Conservation (phyloP, 1,284 basidiomycete genomes). For the Malassezia restricta region DNA sequence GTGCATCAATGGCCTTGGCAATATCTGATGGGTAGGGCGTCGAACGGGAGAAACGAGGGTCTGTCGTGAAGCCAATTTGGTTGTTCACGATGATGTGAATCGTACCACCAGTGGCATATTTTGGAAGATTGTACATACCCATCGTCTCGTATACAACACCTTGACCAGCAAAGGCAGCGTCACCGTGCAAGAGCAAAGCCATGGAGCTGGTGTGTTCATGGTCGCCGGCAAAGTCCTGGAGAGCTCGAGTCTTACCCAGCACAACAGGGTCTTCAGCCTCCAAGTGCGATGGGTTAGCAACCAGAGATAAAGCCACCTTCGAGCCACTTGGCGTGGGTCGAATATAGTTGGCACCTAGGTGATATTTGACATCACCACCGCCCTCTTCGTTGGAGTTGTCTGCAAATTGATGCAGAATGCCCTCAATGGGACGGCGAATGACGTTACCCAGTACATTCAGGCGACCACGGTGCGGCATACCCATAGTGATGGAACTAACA, state of each 20-base stretch:
- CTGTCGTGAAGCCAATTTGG: constrained; percentile 99
- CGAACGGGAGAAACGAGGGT: constrained; percentile 90
- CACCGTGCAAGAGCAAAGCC: constrained; percentile 90
- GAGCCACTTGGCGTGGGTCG: constrained; percentile 95
- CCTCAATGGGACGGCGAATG: constrained; percentile 94
- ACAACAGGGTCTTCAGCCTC: constrained; percentile 97
- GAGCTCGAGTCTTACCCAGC: constrained; percentile 87
- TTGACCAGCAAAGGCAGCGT: constrained; percentile 96
- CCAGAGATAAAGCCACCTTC: constrained; percentile 91
- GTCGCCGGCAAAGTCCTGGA: constrained; percentile 89
- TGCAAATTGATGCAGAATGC: constrained; percentile 93
- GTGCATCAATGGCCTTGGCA: constrained; percentile 94
- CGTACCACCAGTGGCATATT: constrained; percentile 93
- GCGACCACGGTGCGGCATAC: constrained; percentile 98
- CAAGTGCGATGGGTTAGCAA: constrained; percentile 95
- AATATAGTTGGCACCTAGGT: constrained; percentile 96
- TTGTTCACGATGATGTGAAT: constrained; percentile 99
- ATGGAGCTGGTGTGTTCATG: constrained; percentile 54
- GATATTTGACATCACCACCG: constrained; percentile 96
- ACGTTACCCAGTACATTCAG: constrained; percentile 97
- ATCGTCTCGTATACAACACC: constrained; percentile 99
- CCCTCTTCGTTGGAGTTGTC: constrained; percentile 49
- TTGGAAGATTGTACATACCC: constrained; percentile 90
- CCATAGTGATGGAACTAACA: constrained; percentile 88
- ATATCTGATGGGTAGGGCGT: constrained; percentile 99